Base-by-base conservation (phyloP, 2,329 filamentous ascomycete genomes). In the Talaromyces atroroseus region DNA sequence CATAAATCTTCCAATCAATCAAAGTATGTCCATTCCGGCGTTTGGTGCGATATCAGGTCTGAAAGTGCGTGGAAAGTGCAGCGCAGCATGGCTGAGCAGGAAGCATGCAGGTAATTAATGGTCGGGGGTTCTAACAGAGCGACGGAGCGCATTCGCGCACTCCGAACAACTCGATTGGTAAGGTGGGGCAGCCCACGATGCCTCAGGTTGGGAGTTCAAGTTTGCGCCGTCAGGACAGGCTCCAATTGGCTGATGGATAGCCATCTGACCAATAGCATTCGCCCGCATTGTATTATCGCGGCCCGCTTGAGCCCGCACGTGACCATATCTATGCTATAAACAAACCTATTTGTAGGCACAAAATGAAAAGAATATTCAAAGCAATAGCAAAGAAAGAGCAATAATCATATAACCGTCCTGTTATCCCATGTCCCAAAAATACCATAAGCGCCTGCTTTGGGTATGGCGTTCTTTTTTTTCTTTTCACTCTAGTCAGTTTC, bases 381-480 rank as follows among this genome's bases (percentile, higher is more conserved):
- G 24, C 6, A 48, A 8, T n/a, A 48, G 45, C n/a, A 48, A 29
- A 48, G 40, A 8, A 44, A 20, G 21, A 20, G 40, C 40, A 21
- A 21, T 21, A 21, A 44, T 18, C 40, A 44, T 44, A 44, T 20
- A 20, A 42, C 44, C 51, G 24, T 53, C 44, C 52, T 36, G 47
- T 47, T 47, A 24, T 54, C 45, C 40, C 52, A 48, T 38, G 34
- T 10, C 45, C 34, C 44, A 32, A 16, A 48, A 49, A 54, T 44
- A 49, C 57, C 52, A 45, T 52, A 52, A 52, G 56, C 56, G 56
- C 56, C 56, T 55, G 52, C 34, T 47, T 44, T 40, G 40, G 44
- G 18, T 18, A 14, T 18, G 48, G 36, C 42, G 50, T 53, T 16
- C 44, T 34, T 42, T 21, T 34, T 53, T 16, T 34, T 34, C 20